phyloP scores from a whole-genome alignment of 257 asterid species.

The Solanum neorickii region DNA sequence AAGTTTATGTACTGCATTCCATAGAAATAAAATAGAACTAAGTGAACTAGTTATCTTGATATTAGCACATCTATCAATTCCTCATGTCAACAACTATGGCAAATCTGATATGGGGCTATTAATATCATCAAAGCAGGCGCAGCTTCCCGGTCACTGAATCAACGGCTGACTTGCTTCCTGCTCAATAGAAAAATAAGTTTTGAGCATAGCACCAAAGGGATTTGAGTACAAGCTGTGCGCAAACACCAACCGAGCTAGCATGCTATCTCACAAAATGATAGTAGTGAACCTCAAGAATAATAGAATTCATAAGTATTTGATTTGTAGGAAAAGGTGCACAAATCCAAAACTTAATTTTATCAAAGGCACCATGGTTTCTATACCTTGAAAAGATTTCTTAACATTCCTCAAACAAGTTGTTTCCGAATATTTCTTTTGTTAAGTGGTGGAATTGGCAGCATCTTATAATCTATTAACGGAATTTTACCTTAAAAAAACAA shows the following conservation, averaged over 20 bases:
- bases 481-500: background rate
- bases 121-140: slow-evolving; percentile 52
- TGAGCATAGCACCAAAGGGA: background rate
- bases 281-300: background rate
- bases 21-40: background rate
- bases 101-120: background rate
- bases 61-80: background rate
- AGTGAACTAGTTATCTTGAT: background rate
- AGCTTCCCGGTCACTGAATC: slow-evolving; percentile 89
- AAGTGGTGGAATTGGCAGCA: background rate
- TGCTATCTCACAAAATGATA: background rate
- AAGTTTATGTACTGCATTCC: background rate
- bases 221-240: background rate
- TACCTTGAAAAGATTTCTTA: background rate
- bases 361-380: background rate
- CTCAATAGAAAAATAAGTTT: background rate
- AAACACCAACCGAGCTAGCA: background rate
- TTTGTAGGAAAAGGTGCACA: background rate
- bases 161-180: slow-evolving; percentile 69
- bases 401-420: background rate
- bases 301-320: background rate
- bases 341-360: background rate
- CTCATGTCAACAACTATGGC: background rate
- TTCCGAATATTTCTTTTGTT: background rate
- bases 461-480: background rate